Base-by-base conservation (phyloP, 352 stramenopile species). In the Pythium dissimile region DNA sequence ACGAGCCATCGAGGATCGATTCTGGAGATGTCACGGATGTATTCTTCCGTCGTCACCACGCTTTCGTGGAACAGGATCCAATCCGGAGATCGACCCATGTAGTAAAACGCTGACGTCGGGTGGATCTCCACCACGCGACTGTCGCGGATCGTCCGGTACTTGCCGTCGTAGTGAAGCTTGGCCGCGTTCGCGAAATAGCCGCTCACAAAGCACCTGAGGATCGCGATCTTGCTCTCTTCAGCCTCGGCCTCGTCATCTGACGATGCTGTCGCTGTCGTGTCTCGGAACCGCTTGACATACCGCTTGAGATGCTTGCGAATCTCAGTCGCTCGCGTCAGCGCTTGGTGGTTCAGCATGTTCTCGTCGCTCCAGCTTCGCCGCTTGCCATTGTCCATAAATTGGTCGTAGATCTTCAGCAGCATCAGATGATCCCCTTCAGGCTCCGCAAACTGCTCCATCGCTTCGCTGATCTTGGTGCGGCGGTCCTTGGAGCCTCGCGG, bases 11-110 rank as follows among this genome's bases (percentile, higher is more conserved):
- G 77, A 7, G 84, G 84, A 21, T 93, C 77, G 41, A 93, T 88
- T 45, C 60, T 81, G 12, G 67, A 76, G 32, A 90, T 75, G 38
- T 89, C 77, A 10, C 80, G 79, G 23, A 95, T 82, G 54, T 91
- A 97, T 70, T 99, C 96, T 54, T 99, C 97, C 0, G 88, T 97
- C 1, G 97, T 99, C 42, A 98, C 88, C 23, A 99, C 96, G 38
- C 98, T 96, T 71, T 99, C 95, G 64, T 99, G 96, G 72, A 99
- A 99, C 28, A 98, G 78, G 16, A 99, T 92, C 83, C 98, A 99
- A 66, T 99, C 97, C 3, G 97, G 97, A 30, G 94, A 76, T 11
- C 68, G 81, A 2, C 80, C 77, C 60, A 88, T 71, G 60, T 86
- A 70, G 53, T 88, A 89, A 41, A 85, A 88, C 21, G 89, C 72